These are phyloP conservation scores for Orobanche coerulescens DNA, from an alignment of 257 asterid genomes.

Conservation along the genomic window DNA sequence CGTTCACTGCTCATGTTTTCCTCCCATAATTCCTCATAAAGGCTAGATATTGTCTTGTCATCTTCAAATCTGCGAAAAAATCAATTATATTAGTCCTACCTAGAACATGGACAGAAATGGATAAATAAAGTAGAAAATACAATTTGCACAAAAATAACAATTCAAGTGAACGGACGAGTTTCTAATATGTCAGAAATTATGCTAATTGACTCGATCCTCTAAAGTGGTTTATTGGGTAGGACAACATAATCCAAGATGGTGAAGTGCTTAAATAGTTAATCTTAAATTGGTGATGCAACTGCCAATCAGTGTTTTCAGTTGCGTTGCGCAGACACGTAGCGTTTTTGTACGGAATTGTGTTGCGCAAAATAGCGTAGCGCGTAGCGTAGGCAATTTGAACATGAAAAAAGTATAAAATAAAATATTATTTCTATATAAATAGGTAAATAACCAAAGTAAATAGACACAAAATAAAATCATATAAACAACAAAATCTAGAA, in stretches of 20 bases:
- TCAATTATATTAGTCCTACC: not conserved
- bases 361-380: too few species aligned
- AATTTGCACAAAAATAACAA: conserved; percentile 4
- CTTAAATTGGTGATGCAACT: not conserved
- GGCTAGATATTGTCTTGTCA: conserved; percentile 70
- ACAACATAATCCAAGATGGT: not conserved
- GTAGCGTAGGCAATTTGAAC: too few species aligned
- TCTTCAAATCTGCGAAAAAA: conserved; percentile 74
- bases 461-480: too few species aligned
- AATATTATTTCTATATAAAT: too few species aligned
- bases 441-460: too few species aligned
- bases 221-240: conserved; percentile 2
- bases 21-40: conserved; percentile 93
- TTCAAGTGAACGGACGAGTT: not conserved
- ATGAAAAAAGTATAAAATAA: too few species aligned
- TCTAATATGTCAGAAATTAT: conserved; percentile 8
- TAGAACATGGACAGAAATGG: conserved; percentile 9
- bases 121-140: conserved; percentile 16
- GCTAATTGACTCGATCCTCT: not conserved
- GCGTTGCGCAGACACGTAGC: too few species aligned
- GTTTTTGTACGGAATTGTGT: too few species aligned
- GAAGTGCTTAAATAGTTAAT: conserved; percentile 15
- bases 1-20: conserved; percentile 94
- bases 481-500: too few species aligned
- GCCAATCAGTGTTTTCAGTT: too few species aligned